Percentiles rank a stretch among this genome's conserved stretches.
These are phyloP conservation scores for Cryphonectria naterciae DNA, from an alignment of 2,329 filamentous ascomycete genomes.

Conservation along the genomic window DNA sequence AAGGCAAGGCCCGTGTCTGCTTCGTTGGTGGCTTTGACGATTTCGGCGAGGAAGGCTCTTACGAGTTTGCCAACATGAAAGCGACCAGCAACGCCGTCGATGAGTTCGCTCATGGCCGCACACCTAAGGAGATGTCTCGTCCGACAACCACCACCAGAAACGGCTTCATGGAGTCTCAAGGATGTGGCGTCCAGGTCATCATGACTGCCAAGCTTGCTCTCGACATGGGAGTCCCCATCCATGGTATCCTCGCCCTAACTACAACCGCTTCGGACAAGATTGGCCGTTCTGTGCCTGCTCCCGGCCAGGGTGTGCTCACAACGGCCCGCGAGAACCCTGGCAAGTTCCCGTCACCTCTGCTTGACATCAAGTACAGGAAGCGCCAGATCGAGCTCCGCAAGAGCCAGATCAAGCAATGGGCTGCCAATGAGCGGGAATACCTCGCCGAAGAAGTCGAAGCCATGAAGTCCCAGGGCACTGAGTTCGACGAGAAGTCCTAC, in stretches of 20 bases:
- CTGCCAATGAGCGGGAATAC: conserved; percentile 91
- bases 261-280: conserved; percentile 99
- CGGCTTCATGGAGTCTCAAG: conserved; percentile 99
- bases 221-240: conserved; percentile 98
- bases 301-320: conserved; percentile 94
- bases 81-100: conserved; percentile 98
- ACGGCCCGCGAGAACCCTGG: conserved; percentile 88
- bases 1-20: conserved; percentile 96
- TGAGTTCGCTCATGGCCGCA: conserved; percentile 93
- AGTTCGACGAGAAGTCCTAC: conserved; percentile 85
- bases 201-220: conserved; percentile 96
- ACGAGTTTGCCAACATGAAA: conserved; percentile 99
- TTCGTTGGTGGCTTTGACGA: conserved; percentile 99
- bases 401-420: conserved; percentile 94
- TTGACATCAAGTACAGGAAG: conserved; percentile 97
- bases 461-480: conserved; percentile 76
- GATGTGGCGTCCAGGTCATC: conserved; percentile 96
- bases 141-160: conserved; percentile 95
- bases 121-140: conserved; percentile 95
- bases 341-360: conserved; percentile 91
- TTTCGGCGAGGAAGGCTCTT: conserved; percentile 98
- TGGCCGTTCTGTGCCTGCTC: conserved; percentile 93
- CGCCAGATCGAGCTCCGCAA: conserved; percentile 93
- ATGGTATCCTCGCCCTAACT: conserved; percentile 90
- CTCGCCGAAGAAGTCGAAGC: conserved; percentile 90